Percentiles rank a stretch among this genome's conserved stretches.
These are phyloP conservation scores for Celoporthe dispersa DNA, from an alignment of 2,329 filamentous ascomycete genomes.

Conservation along the genomic window DNA sequence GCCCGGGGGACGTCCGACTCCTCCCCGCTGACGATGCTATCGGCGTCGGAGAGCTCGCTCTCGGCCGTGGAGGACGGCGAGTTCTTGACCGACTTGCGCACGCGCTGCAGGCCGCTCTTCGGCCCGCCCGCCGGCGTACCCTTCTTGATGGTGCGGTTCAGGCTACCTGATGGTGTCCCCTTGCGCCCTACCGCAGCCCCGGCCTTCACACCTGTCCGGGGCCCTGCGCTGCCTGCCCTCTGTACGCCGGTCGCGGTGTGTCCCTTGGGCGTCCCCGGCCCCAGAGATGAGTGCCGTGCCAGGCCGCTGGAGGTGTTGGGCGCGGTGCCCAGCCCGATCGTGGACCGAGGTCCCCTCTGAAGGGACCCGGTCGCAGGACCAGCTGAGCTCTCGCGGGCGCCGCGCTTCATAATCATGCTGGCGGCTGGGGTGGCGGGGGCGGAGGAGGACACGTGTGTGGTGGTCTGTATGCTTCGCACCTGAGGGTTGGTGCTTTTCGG, in stretches of 20 bases:
- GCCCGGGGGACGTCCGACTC: conserved; percentile 50
- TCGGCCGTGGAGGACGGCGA: conserved; percentile 67
- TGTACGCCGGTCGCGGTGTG: conserved; percentile 36
- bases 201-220: conserved; percentile 56
- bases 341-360: conserved; percentile 58
- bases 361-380: conserved; percentile 54
- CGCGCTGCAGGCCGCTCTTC: conserved; percentile 66
- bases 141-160: conserved; percentile 50
- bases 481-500: conserved; percentile 51
- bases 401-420: conserved; percentile 62
- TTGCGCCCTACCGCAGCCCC: conserved; percentile 50
- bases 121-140: conserved; percentile 41
- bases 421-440: conserved; percentile 65
- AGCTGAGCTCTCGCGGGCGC: conserved; percentile 61
- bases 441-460: conserved; percentile 55
- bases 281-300: conserved; percentile 65
- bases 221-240: conserved; percentile 62
- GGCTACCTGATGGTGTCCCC: conserved; percentile 48
- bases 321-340: conserved; percentile 50
- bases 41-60: conserved; percentile 68
- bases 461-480: conserved; percentile 54
- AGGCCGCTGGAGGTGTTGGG: conserved; percentile 61
- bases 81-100: conserved; percentile 64
- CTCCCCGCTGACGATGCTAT: conserved; percentile 54
- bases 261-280: conserved; percentile 65